Evolutionary conservation across 176 grass and related monocot species (phyloP).

Genomic region (Puya raimondii): DNA sequence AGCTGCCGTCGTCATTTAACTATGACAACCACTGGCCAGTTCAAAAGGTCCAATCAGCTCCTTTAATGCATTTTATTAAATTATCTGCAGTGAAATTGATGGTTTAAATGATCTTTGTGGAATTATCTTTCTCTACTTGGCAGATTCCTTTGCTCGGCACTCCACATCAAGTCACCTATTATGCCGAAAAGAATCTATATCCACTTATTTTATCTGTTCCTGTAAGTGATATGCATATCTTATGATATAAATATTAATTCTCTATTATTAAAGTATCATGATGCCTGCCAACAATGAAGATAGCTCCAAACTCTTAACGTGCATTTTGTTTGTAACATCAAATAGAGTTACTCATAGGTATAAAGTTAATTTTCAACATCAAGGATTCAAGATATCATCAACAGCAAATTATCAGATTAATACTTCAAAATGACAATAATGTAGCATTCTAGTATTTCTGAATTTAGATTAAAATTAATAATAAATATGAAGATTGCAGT

Average conservation of each 20-base stretch:
- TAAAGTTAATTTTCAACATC: no score
- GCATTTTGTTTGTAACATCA: not conserved
- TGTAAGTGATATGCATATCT: constrained; percentile 46
- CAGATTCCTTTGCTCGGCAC: constrained; percentile 80
- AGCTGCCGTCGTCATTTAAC: constrained; percentile 67
- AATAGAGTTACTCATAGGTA: no score
- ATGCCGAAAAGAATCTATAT: constrained; percentile 78
- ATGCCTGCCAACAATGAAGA: not conserved
- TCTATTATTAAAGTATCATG: not conserved
- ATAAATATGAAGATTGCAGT: no score
- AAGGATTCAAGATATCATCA: no score
- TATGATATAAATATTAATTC: not conserved
- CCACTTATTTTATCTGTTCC: constrained; percentile 84
- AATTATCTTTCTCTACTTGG: constrained; percentile 18
- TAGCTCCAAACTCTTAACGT: not conserved
- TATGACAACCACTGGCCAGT: constrained; percentile 92
- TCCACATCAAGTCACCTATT: constrained; percentile 88
- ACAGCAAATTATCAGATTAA: no score
- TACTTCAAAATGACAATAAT: no score
- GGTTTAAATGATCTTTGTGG: not conserved
- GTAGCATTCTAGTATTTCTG: no score
- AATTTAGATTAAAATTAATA: no score
- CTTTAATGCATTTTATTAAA: not conserved
- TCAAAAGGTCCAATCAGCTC: constrained; percentile 53
- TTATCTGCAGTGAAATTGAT: not conserved